These are phyloP conservation scores for Bullera alba DNA, from an alignment of 768 basidiomycete species.

Conservation along the genomic window DNA sequence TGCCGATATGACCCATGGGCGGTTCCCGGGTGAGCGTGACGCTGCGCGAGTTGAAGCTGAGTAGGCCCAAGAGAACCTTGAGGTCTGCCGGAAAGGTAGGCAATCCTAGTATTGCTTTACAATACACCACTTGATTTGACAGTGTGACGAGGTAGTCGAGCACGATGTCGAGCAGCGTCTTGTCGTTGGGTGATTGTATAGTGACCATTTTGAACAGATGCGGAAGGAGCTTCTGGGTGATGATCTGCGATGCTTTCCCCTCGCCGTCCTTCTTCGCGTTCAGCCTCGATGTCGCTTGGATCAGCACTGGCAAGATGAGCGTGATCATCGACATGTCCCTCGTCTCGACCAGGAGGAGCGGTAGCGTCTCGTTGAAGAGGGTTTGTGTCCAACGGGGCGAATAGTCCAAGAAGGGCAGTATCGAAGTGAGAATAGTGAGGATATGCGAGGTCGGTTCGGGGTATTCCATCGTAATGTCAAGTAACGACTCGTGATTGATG, in stretches of 20 bases:
- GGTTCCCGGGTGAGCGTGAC: slow-evolving; percentile 6
- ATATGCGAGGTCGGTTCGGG: slow-evolving; percentile 46
- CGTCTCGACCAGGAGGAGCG: slow-evolving; percentile 25
- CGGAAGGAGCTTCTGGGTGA: slow-evolving; percentile 17
- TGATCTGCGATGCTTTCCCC: too few relatives aligned
- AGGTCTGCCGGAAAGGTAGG: slow-evolving; percentile 21
- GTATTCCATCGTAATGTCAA: slow-evolving; percentile 24
- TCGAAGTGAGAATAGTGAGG: slow-evolving; percentile 40
- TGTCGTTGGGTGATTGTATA: slow-evolving; percentile 15
- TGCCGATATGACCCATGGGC: neutral
- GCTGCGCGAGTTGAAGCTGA: slow-evolving; percentile 14
- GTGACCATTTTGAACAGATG: slow-evolving; percentile 32
- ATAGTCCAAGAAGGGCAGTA: slow-evolving; percentile 22
- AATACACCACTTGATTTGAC: slow-evolving; percentile 62
- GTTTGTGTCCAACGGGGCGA: slow-evolving; percentile 3
- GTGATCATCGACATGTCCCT: slow-evolving; percentile 32
- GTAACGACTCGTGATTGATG: slow-evolving; percentile 11
- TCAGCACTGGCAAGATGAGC: slow-evolving; percentile 35
- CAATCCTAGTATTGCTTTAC: slow-evolving; percentile 50
- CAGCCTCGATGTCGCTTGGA: slow-evolving; percentile 17
- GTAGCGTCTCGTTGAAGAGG: slow-evolving; percentile 17
- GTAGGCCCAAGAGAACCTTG: slow-evolving; percentile 13
- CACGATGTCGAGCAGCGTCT: slow-evolving; percentile 61
- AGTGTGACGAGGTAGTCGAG: slow-evolving; percentile 61
- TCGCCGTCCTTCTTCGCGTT: slow-evolving; percentile 11